Evolutionary conservation across 164 flowering plant species (phyloP).

Genomic region (Tetracentron sinense): DNA sequence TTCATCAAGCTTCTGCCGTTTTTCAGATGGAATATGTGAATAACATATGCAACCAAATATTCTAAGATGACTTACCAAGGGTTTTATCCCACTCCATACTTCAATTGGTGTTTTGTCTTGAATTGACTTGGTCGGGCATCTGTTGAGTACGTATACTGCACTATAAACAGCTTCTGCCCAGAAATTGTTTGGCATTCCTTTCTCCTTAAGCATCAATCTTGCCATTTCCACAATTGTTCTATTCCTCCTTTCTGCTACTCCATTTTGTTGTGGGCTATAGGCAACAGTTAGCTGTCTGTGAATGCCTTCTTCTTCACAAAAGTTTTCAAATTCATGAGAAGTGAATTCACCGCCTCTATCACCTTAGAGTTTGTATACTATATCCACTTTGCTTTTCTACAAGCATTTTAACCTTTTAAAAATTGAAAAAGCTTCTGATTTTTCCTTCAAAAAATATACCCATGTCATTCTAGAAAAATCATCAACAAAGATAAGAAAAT

Average conservation of each 20-base stretch:
- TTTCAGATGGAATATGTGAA: background rate
- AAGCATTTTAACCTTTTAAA: conserved; percentile 1
- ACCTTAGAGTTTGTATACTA: background rate
- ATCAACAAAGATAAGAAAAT: background rate
- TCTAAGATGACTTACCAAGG: background rate
- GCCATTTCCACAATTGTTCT: conserved; percentile 1
- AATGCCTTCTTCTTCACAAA: conserved; percentile 3
- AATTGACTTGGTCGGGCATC: background rate
- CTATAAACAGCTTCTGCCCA: conserved; percentile 10
- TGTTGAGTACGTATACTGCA: conserved; percentile 5
- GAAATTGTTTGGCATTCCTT: conserved; percentile 4
- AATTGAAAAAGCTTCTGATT: background rate
- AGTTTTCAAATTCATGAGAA: background rate
- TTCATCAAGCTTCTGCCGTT: conserved; percentile 6
- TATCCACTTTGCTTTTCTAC: background rate
- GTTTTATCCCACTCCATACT: conserved; percentile 1
- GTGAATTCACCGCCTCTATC: conserved; percentile 6
- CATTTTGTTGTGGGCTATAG: conserved; percentile 10
- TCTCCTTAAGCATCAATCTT: background rate
- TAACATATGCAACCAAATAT: conserved; percentile 11
- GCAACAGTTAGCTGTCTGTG: background rate
- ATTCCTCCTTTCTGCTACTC: conserved; percentile 1
- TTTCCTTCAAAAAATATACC: conserved; percentile 1
- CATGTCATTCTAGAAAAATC: background rate
- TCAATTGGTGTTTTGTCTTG: background rate